These are phyloP conservation scores for Nicotiana undulata DNA, from an alignment of 257 asterid species.

Conservation along the genomic window DNA sequence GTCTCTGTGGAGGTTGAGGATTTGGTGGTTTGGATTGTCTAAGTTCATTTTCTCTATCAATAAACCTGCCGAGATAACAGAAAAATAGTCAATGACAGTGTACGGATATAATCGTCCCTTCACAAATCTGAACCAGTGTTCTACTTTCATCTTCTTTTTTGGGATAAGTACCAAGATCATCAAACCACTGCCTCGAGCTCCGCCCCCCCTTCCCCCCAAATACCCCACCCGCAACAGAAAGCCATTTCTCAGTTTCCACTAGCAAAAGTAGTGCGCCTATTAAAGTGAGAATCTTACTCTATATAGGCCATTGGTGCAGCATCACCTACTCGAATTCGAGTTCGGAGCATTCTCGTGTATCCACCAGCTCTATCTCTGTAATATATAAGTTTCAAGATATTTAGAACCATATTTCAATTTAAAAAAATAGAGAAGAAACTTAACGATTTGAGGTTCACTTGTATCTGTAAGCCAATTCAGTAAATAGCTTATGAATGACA, in stretches of 20 bases:
- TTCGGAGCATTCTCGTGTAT: conserved; percentile 85
- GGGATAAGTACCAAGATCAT: background rate
- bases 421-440: background rate
- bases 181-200: background rate
- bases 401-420: background rate
- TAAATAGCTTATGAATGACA: conserved; percentile 82
- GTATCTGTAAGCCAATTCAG: conserved; percentile 93
- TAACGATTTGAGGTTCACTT: conserved; percentile 40
- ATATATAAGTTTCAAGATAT: background rate
- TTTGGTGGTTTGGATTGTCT: conserved; percentile 79
- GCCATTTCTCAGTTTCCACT: background rate
- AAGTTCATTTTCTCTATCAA: conserved; percentile 92
- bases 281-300: conserved; percentile 42
- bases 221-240: background rate
- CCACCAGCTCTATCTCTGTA: conserved; percentile 75
- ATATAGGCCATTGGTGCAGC: conserved; percentile 93
- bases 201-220: background rate
- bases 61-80: conserved; percentile 42
- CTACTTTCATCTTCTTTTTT: background rate
- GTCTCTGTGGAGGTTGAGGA: conserved; percentile 62
- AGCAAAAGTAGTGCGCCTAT: background rate
- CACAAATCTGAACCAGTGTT: background rate
- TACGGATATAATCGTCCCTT: background rate
- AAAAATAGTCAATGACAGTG: background rate
- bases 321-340: conserved; percentile 90